phyloP scores from a whole-genome alignment of 2,329 filamentous ascomycete species.

The Juglanconis juglandina region DNA sequence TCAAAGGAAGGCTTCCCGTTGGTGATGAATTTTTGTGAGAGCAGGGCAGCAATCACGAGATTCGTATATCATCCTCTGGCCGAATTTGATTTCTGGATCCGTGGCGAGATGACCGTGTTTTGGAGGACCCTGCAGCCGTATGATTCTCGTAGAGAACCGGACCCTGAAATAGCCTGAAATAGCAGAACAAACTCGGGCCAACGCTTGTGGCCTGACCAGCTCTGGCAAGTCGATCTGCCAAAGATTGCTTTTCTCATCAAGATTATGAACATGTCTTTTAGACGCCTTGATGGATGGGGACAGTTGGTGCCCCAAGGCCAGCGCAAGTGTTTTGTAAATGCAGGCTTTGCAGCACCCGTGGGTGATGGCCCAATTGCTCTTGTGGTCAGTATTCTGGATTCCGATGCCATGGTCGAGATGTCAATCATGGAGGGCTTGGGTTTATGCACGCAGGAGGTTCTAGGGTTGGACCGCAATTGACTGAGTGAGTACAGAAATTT shows the following conservation, averaged over 20 bases:
- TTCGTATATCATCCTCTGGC: not conserved
- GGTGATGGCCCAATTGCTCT: too few species aligned
- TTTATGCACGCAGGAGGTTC: not conserved
- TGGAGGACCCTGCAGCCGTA: not conserved
- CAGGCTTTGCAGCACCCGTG: too few species aligned
- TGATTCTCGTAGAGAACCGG: constrained; percentile 4
- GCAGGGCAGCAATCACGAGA: not conserved
- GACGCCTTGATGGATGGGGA: too few species aligned
- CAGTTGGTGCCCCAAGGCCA: too few species aligned
- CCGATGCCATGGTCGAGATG: too few species aligned
- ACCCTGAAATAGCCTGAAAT: not conserved
- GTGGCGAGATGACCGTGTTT: constrained; percentile 8
- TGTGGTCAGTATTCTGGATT: too few species aligned
- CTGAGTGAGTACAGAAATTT: too few species aligned
- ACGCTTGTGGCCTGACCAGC: not conserved
- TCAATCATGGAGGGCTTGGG: too few species aligned
- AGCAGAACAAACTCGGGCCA: not conserved
- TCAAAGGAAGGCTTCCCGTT: not conserved
- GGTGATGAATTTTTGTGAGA: not conserved
- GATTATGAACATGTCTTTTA: too few species aligned
- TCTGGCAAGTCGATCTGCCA: too few species aligned
- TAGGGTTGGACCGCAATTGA: not conserved
- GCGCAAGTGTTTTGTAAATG: too few species aligned
- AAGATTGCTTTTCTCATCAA: too few species aligned
- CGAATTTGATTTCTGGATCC: not conserved